These are phyloP conservation scores for Salinomyces thailandicus DNA, from an alignment of 2,329 filamentous ascomycete genomes.

Conservation along the genomic window DNA sequence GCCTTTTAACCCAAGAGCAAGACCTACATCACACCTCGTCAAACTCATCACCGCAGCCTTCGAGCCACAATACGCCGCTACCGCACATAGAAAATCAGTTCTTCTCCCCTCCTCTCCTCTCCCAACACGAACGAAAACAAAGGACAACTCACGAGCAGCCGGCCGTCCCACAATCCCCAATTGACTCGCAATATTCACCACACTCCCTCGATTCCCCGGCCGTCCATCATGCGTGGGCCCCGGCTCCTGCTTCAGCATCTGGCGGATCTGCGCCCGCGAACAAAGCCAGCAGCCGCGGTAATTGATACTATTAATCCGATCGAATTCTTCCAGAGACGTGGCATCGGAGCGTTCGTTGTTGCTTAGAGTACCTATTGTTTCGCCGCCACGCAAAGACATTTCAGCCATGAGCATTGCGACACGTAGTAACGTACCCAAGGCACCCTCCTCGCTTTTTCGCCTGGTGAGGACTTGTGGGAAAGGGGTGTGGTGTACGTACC, in stretches of 20 bases:
- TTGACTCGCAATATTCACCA: slow-evolving; percentile 38
- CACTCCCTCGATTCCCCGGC: slow-evolving; percentile 30
- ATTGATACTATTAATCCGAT: slow-evolving; percentile 34
- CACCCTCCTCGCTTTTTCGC: no score
- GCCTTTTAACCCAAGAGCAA: no score
- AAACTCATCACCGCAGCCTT: slow-evolving; percentile 39
- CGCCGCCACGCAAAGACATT: no score
- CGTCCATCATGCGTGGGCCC: slow-evolving; percentile 35
- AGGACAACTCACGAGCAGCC: slow-evolving; percentile 29
- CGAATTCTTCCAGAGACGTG: slow-evolving; percentile 31
- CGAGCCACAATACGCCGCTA: slow-evolving; percentile 36
- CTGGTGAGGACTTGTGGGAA: background rate
- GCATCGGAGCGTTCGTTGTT: slow-evolving; percentile 29
- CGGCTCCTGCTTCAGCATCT: slow-evolving; percentile 37
- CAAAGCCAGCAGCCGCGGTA: slow-evolving; percentile 38
- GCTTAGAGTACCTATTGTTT: slow-evolving; percentile 29
- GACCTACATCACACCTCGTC: slow-evolving; percentile 34
- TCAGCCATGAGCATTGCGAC: no score
- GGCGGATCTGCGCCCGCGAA: slow-evolving; percentile 32
- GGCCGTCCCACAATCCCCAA: slow-evolving; percentile 35
- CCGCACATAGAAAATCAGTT: background rate
- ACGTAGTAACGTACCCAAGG: background rate
- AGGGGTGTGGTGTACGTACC: slow-evolving; percentile 6
- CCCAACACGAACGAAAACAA: no score
- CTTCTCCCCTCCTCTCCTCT: no score